phyloP scores from a whole-genome alignment of 805 yeast genomes.

The Maudiozyma turicensis region DNA sequence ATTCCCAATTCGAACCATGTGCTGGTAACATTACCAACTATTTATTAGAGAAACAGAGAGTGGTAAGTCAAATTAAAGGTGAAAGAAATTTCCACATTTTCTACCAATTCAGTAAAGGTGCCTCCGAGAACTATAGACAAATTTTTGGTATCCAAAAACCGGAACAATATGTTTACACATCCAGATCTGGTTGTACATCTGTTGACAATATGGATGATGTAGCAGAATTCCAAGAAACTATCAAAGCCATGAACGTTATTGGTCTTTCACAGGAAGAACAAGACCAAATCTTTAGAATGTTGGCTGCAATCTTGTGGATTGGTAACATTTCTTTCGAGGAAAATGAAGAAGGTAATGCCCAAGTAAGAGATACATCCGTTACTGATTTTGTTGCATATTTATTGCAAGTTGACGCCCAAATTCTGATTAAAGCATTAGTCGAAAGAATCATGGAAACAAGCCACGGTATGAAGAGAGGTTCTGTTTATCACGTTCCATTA shows the following conservation, averaged over 20 bases:
- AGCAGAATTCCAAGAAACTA: conserved; percentile 68
- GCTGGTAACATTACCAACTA: conserved; percentile 96
- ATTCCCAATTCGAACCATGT: conserved; percentile 73
- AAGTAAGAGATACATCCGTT: conserved; percentile 77
- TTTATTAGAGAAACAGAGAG: conserved; percentile 88
- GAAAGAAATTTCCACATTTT: conserved; percentile 97
- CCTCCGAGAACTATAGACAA: conserved; percentile 75
- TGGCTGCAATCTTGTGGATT: conserved; percentile 85
- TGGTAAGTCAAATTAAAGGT: conserved; percentile 84
- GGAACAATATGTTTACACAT: conserved; percentile 83
- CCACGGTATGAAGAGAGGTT: conserved; percentile 84
- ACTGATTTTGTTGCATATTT: conserved; percentile 90
- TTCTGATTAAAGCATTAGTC: conserved; percentile 55
- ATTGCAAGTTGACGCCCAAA: conserved; percentile 64
- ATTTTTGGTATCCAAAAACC: conserved; percentile 87
- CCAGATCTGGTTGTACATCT: conserved; percentile 72
- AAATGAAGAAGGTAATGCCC: conserved; percentile 78
- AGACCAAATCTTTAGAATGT: conserved; percentile 76
- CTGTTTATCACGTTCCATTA: conserved; percentile 88
- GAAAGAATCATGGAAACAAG: conserved; percentile 84
- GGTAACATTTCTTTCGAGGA: conserved; percentile 86
- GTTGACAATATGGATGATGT: conserved; percentile 83
- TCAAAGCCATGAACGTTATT: conserved; percentile 78
- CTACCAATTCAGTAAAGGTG: conserved; percentile 89
- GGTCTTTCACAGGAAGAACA: conserved; percentile 78